Conservation (phyloP, 2,329 filamentous ascomycete genomes). For the Xylaria sp. region DNA sequence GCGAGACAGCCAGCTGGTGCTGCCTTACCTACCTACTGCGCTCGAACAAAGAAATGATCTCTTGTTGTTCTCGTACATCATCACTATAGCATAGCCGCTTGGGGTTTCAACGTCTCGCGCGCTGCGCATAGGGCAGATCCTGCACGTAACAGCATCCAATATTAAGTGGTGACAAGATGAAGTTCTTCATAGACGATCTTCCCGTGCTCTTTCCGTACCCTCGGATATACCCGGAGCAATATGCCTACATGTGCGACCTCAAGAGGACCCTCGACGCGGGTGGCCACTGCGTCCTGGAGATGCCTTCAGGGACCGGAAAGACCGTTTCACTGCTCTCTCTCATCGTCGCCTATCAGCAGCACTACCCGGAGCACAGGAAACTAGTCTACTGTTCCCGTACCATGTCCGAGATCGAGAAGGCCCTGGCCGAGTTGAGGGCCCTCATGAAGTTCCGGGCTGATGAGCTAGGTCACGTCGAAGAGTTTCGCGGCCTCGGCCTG, state of each 20-base stretch:
- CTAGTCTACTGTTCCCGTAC: constrained; percentile 99
- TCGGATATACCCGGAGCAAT: constrained; percentile 64
- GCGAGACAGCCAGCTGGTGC: not conserved
- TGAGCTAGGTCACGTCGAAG: constrained; percentile 87
- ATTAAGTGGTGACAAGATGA: constrained; percentile 58
- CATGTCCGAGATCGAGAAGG: constrained; percentile 99
- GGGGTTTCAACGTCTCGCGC: not conserved
- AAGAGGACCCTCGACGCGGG: constrained; percentile 90
- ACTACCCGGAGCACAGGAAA: constrained; percentile 91
- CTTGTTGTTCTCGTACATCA: not conserved
- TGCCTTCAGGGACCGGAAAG: constrained; percentile 98
- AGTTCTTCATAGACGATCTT: constrained; percentile 74
- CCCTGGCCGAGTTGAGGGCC: constrained; percentile 85
- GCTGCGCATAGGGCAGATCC: not conserved
- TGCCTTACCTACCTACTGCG: not conserved
- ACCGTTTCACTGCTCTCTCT: constrained; percentile 93
- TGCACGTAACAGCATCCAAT: not conserved
- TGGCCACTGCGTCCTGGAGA: constrained; percentile 95
- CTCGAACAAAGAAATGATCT: not conserved
- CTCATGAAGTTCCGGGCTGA: constrained; percentile 94
- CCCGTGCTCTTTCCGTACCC: constrained; percentile 50
- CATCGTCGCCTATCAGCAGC: constrained; percentile 95
- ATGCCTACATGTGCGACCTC: constrained; percentile 84
- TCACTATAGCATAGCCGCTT: not conserved
- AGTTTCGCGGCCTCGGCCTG: constrained; percentile 88